A percentile compares a stretch with the other conserved stretches of the same genome.
Conservation (phyloP, 208 protist genomes). For the Porcisia deanei region DNA sequence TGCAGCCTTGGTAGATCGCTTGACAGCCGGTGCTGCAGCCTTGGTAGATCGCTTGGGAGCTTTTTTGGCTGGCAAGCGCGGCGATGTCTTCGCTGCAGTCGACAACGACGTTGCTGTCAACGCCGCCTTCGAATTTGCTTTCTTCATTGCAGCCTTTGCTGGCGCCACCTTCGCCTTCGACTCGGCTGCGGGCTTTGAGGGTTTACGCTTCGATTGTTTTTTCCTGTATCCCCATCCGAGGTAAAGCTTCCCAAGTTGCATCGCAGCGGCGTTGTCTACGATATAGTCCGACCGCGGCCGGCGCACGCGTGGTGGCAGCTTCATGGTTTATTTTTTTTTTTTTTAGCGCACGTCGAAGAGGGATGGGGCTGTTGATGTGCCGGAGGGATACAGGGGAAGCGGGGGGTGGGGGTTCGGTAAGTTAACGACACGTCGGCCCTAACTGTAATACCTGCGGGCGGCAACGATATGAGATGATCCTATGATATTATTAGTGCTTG, state of each 20-base stretch:
- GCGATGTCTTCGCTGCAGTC: conserved; percentile 1
- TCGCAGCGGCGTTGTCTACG: conserved; percentile 35
- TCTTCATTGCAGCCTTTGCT: background rate
- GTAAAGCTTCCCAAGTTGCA: conserved; percentile 37
- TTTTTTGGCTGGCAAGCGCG: conserved; percentile 10
- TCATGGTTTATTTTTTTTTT: conserved; percentile 22
- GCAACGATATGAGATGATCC: background rate
- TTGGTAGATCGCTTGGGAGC: background rate
- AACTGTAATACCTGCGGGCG: background rate
- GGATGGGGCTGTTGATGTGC: background rate
- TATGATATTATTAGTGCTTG: background rate
- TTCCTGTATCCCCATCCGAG: conserved; percentile 29
- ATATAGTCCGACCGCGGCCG: conserved; percentile 32
- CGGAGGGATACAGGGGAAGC: background rate
- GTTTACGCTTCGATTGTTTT: background rate
- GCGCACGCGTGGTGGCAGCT: conserved; percentile 36
- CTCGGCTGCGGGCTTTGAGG: background rate
- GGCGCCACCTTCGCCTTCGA: background rate
- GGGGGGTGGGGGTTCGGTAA: background rate
- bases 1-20: background rate
- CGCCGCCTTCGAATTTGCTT: background rate
- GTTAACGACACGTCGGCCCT: background rate
- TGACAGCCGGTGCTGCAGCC: background rate
- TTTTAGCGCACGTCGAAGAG: background rate
- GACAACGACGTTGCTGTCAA: background rate